Evolutionary conservation across 345 rosid genomes (phyloP), one percentile per base, ranked within the genome.

Genomic region (Bruguiera sexangula): DNA sequence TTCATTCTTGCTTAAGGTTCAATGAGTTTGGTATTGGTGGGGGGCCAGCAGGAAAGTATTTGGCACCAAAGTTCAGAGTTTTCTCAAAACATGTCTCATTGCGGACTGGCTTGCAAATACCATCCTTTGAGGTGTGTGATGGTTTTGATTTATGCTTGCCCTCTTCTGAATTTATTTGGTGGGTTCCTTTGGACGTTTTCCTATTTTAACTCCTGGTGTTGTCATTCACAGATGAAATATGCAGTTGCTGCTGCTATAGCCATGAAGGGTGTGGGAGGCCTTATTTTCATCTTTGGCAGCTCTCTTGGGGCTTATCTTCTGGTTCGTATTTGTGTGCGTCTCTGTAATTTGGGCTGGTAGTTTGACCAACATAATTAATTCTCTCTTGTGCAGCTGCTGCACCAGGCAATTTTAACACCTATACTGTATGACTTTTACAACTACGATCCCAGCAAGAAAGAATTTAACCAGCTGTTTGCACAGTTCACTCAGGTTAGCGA

Each of bases 371-470:
- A 19, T 34, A 22, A 27, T 21, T 18, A 76, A 11, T 29, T 51
- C 72, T 36, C 65, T 62, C 31, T 36, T 61, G 27, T 69, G 60
- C 77, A 90, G 94, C 85, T 85, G 84, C 69, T 90, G 65, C 86
- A 90, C 72, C 92, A 86, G 77, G 77, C 85, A 7, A 24, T 56
- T 56, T 16, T 78, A 74, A 62, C 61, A 37, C 78, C 96, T 0
- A 77, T 90, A 21, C 59, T 85, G 51, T 86, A 78, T 5, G 95
- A 88, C 82, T 89, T 91, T 79, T 91, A 91, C 85, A 91, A 88
- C 79, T 83, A 87, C 16, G 92, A 84, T 60, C 75, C 67, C 0
- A 88, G 84, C 60, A 83, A 32, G 71, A 79, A 82, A 56, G 92
- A 91, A 60, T 91, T 83, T 29, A 29, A 79, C 60, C 83, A 30